Evolutionary conservation across 306 rosid genomes (phyloP), one percentile per base, ranked within the genome.

Genomic region (Fagus sylvatica): DNA sequence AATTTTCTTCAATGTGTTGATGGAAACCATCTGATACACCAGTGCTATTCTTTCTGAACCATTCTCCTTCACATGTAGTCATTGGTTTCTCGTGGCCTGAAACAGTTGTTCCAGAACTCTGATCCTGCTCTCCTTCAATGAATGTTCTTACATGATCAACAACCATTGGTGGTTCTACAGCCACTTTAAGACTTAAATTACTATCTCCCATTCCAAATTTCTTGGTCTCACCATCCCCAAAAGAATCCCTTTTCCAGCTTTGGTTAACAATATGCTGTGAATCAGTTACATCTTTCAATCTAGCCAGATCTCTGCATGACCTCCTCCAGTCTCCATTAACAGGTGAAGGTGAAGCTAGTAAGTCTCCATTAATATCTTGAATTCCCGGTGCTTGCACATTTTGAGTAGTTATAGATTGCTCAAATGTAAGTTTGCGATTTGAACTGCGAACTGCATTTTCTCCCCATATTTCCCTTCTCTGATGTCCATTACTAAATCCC

Each of bases 401-500:
- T 57, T 72, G 71, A 65, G 43, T 16, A 57, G 36, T 66, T 34
- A 30, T 5, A 16, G 49, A 56, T 74, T 4, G 75, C 54, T 75
- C 79, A 73, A 64, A 67, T 66, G 92, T 74, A 64, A 84, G 83
- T 71, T 79, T 86, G 78, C 66, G 73, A 78, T 81, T 83, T 49
- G 90, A 83, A 81, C 81, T 74, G 55, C 71, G 61, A 77, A 30
- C 59, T 39, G 36, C 70, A 56, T 40, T 71, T 64, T 83, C 76
- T 76, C 81, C 77, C 89, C 89, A 79, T 17, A 9, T 56, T 77
- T 84, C 88, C 76, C 83, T 54, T 39, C 71, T 86, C 81, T 75
- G 88, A 43, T 69, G 28, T 74, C 88, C 86, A 64, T 77, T 55
- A 69, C 70, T 80, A 72, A 86, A 80, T 37, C 93, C 91, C 92